Percentiles rank a stretch among this genome's conserved stretches.
Evolutionary conservation across 352 stramenopile genomes (phyloP).

Genomic region (Thalassiosira ordinaria): DNA sequence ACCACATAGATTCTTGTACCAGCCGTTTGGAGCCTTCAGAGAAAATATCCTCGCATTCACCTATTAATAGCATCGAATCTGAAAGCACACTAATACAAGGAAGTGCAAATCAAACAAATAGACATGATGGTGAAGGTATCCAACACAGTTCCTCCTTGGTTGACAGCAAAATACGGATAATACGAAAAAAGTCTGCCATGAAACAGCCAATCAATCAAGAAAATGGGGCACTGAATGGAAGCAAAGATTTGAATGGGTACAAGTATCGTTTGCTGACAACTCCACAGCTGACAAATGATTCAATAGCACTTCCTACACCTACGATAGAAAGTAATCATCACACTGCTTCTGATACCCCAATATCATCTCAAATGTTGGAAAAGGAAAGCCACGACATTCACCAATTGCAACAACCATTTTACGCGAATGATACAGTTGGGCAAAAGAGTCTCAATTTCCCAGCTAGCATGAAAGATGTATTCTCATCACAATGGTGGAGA

Average conservation of each 20-base stretch:
- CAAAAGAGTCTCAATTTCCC: slow-evolving; percentile 8
- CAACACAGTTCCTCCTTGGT: not conserved
- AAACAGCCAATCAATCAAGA: not conserved
- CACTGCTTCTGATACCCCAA: not conserved
- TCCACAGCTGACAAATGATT: slow-evolving; percentile 35
- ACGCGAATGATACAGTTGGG: slow-evolving; percentile 25
- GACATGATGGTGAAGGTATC: not conserved
- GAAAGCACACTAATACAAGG: not conserved
- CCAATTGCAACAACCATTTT: slow-evolving; percentile 32
- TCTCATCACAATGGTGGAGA: slow-evolving; percentile 45
- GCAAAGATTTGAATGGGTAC: slow-evolving; percentile 43
- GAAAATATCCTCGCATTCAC: too few relatives aligned
- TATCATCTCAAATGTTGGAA: slow-evolving; percentile 29
- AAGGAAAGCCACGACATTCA: slow-evolving; percentile 44
- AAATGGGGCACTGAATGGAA: slow-evolving; percentile 8
- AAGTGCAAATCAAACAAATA: not conserved
- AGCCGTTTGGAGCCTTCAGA: too few relatives aligned
- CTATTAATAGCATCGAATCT: too few relatives aligned
- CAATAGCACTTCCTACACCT: slow-evolving; percentile 19
- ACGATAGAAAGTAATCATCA: not conserved
- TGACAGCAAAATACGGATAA: slow-evolving; percentile 13
- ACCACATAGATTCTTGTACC: not conserved
- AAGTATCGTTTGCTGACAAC: slow-evolving; percentile 57
- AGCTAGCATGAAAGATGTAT: slow-evolving; percentile 33
- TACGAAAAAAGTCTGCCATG: slow-evolving; percentile 5